These are phyloP conservation scores for Candida taoyuanica DNA, from an alignment of 805 yeast species.

Conservation along the genomic window DNA sequence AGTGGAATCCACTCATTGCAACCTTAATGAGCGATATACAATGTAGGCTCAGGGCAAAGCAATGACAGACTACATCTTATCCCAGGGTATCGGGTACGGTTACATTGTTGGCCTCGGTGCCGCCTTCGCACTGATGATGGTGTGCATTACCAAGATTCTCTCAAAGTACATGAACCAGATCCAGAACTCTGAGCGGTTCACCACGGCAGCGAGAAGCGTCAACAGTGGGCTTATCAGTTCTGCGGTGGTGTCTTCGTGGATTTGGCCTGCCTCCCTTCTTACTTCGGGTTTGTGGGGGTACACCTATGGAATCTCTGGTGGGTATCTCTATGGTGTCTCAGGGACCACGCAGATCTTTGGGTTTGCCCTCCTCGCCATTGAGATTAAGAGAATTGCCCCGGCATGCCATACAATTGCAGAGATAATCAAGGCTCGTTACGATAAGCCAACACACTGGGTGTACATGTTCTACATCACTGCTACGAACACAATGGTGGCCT, in stretches of 20 bases:
- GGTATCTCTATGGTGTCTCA: conserved; percentile 30
- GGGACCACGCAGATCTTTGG: conserved; percentile 35
- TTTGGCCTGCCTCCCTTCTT: conserved; percentile 40
- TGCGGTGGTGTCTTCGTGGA: conserved; percentile 43
- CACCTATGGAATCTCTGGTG: conserved; percentile 38
- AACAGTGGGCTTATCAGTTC: conserved; percentile 39
- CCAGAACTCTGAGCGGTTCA: conserved; percentile 37
- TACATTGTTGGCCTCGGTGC: conserved; percentile 41
- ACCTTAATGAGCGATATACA: too few relatives aligned
- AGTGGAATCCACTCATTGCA: too few relatives aligned
- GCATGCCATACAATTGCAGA: conserved; percentile 39
- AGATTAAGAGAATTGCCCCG: conserved; percentile 38
- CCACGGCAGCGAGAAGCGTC: conserved; percentile 38
- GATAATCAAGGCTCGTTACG: conserved; percentile 34
- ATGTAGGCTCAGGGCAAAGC: too few relatives aligned
- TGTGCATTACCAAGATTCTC: conserved; percentile 30
- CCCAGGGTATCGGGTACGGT: conserved; percentile 31
- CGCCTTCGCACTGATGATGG: conserved; percentile 38
- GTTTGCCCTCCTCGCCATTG: conserved; percentile 35
- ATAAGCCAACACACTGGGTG: conserved; percentile 33
- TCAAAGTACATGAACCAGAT: conserved; percentile 35
- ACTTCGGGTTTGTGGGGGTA: conserved; percentile 38
- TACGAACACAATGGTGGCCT: conserved; percentile 35
- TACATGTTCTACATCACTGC: conserved; percentile 34
- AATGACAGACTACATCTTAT: conserved; percentile 12